A percentile compares a stretch with the other conserved stretches of the same genome.
Conservation (phyloP, 805 yeast species). For the Lipomyces anomalus region DNA sequence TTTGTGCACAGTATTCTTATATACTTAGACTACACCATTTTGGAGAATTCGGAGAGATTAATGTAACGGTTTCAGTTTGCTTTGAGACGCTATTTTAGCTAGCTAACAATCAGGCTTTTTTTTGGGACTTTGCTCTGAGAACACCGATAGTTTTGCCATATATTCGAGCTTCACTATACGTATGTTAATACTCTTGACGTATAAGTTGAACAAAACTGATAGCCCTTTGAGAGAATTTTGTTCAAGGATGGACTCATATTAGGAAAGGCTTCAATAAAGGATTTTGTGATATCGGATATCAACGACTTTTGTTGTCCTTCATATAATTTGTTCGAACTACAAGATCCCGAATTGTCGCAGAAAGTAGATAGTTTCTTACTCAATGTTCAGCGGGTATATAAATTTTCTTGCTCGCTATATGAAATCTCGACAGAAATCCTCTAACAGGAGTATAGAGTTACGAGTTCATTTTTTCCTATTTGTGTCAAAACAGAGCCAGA, state of each 20-base stretch:
- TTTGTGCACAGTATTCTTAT: too few species aligned
- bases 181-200: too few species aligned
- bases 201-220: too few species aligned
- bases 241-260: slow-evolving; percentile 2
- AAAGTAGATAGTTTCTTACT: slow-evolving; percentile 4
- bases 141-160: slow-evolving; percentile 16
- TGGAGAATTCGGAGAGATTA: slow-evolving; percentile 8
- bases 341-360: slow-evolving; percentile 1
- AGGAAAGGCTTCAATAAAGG: slow-evolving; percentile 10
- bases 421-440: not conserved
- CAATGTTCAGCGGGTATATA: not conserved
- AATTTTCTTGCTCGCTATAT: too few species aligned
- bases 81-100: too few species aligned
- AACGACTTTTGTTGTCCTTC: slow-evolving; percentile 11
- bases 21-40: slow-evolving; percentile 5
- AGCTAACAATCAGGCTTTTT: too few species aligned
- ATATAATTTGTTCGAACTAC: slow-evolving; percentile 6
- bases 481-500: slow-evolving; percentile 67
- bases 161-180: slow-evolving; percentile 9
- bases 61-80: too few species aligned
- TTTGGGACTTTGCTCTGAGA: slow-evolving; percentile 6
- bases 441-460: slow-evolving; percentile 33
- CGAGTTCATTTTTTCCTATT: slow-evolving; percentile 44
- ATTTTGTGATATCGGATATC: slow-evolving; percentile 9
- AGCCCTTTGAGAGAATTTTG: too few species aligned